Conservation (phyloP, 371 early-diverging fungal species). For the Actinomucor elegans region DNA sequence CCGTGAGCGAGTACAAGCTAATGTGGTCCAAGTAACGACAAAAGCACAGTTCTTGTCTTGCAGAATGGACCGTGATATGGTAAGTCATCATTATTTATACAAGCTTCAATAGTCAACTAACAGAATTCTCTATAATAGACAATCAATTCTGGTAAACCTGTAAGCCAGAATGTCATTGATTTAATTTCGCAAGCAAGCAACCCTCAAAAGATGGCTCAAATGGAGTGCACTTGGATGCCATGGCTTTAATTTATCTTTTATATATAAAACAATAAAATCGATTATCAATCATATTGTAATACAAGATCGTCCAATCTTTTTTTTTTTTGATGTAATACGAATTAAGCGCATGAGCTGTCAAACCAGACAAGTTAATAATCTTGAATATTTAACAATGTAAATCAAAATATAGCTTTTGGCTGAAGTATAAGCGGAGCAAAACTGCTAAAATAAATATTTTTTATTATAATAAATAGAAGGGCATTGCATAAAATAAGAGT, state of each 20-base stretch:
- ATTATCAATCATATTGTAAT: too few species aligned
- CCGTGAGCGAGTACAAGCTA: slow-evolving; percentile 61
- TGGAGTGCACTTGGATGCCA: slow-evolving; percentile 88
- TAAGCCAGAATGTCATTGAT: slow-evolving; percentile 82
- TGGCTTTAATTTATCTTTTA: slow-evolving; percentile 69
- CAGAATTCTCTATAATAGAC: slow-evolving; percentile 11
- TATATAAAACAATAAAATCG: too few species aligned
- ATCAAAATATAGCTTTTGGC: too few species aligned
- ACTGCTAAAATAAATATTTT: too few species aligned
- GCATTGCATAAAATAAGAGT: too few species aligned
- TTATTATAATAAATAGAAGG: too few species aligned
- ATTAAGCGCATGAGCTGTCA: too few species aligned
- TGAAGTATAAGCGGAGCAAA: too few species aligned
- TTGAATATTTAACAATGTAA: too few species aligned
- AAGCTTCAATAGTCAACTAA: not conserved
- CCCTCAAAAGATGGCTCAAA: slow-evolving; percentile 89
- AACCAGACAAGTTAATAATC: too few species aligned
- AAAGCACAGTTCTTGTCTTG: slow-evolving; percentile 74
- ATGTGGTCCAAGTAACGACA: slow-evolving; percentile 70
- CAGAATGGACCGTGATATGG: slow-evolving; percentile 68
- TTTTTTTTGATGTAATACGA: too few species aligned
- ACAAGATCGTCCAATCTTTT: too few species aligned
- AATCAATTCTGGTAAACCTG: slow-evolving; percentile 51
- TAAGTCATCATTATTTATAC: slow-evolving; percentile 8
- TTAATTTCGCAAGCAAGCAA: slow-evolving; percentile 89